Conservation (phyloP, 352 stramenopile genomes). For the Phytophthora rubi region DNA sequence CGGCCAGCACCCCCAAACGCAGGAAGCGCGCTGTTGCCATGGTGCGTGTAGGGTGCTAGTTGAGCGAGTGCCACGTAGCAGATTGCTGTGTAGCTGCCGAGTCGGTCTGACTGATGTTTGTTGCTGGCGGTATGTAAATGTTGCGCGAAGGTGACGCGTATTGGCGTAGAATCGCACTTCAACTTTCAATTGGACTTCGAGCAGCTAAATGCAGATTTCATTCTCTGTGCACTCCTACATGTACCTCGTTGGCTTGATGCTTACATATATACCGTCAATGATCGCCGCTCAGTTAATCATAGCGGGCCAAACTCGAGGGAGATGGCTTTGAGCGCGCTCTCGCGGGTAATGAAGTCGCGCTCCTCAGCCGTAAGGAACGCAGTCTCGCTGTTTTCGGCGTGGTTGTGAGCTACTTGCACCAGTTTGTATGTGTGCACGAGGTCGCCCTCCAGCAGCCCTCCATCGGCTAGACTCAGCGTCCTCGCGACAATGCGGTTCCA, state of each 20-base stretch:
- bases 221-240: background rate
- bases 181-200: slow-evolving; percentile 30
- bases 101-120: background rate
- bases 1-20: slow-evolving; percentile 11
- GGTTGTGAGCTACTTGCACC: slow-evolving; percentile 53
- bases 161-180: slow-evolving; percentile 26
- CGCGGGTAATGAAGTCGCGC: slow-evolving; percentile 50
- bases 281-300: slow-evolving; percentile 11
- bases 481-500: slow-evolving; percentile 54
- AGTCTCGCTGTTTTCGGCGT: slow-evolving; percentile 30
- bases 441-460: slow-evolving; percentile 35
- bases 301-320: slow-evolving; percentile 36
- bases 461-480: slow-evolving; percentile 46
- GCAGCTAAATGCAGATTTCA: background rate
- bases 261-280: background rate
- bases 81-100: background rate
- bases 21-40: slow-evolving; percentile 22
- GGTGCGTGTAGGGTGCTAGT: background rate
- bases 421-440: slow-evolving; percentile 65
- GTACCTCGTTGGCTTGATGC: no score
- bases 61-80: slow-evolving; percentile 26
- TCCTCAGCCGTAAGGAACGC: slow-evolving; percentile 48
- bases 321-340: slow-evolving; percentile 57
- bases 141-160: slow-evolving; percentile 20
- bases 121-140: background rate